Conservation (phyloP, 345 rosid genomes). For the Linum trigynum region DNA sequence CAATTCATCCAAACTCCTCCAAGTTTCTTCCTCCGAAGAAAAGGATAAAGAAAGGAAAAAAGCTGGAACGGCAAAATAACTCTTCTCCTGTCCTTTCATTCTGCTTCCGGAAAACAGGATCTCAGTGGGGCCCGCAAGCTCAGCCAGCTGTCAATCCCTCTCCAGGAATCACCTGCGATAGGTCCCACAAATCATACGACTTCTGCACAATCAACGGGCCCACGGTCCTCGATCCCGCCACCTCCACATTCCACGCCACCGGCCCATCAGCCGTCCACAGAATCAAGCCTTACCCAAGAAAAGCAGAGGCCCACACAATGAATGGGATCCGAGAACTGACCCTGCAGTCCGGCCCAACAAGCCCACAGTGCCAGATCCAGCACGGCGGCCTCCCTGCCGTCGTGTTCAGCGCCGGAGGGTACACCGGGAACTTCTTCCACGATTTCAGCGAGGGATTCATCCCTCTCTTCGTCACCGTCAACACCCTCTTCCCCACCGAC, state of each 20-base stretch:
- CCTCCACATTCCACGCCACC: constrained; percentile 27
- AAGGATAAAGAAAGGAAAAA: too few species aligned
- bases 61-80: too few species aligned
- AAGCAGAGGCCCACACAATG: constrained; percentile 32
- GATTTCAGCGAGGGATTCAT: constrained; percentile 56
- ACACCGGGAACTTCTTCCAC: constrained; percentile 58
- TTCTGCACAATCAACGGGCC: constrained; percentile 44
- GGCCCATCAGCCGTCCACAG: constrained; percentile 12
- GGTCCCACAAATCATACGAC: constrained; percentile 35
- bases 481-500: constrained; percentile 20
- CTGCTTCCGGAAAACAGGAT: neutral
- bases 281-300: constrained; percentile 53
- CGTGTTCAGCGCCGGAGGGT: constrained; percentile 52
- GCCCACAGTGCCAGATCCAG: constrained; percentile 22
- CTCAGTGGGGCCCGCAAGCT: constrained; percentile 2
- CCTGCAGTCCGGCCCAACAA: constrained; percentile 21
- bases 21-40: too few species aligned
- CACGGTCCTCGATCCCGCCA: constrained; percentile 24
- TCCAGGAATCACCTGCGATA: constrained; percentile 35
- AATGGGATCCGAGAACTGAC: constrained; percentile 31
- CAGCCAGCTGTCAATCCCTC: neutral
- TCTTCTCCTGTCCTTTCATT: too few species aligned
- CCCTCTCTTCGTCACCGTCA: constrained; percentile 53
- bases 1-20: too few species aligned
- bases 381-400: constrained; percentile 48